phyloP scores from a whole-genome alignment of 1,284 basidiomycete genomes.

The Melanopsichium pennsylvanicum region DNA sequence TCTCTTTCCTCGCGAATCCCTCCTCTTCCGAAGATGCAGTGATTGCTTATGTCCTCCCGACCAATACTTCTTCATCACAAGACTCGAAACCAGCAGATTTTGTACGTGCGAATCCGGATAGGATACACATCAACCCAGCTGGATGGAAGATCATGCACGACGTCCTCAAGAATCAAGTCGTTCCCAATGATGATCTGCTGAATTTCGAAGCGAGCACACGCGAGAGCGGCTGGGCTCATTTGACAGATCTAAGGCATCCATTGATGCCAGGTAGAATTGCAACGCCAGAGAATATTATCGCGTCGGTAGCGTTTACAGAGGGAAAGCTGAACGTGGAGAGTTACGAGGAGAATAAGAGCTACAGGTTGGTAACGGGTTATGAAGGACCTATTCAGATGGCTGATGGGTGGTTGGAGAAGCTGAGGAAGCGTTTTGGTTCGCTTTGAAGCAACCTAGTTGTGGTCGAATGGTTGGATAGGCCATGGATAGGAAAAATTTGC shows the following conservation, averaged over 20 bases:
- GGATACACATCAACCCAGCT: conserved; percentile 43
- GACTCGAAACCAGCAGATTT: conserved; percentile 31
- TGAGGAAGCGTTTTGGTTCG: conserved; percentile 26
- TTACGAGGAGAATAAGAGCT: conserved; percentile 59
- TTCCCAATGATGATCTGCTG: conserved; percentile 53
- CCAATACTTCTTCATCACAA: conserved; percentile 15
- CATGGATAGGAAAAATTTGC: too few species aligned
- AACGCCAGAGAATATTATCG: conserved; percentile 61
- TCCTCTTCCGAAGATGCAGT: conserved; percentile 16
- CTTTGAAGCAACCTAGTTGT: conserved; percentile 3
- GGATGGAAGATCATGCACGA: conserved; percentile 57
- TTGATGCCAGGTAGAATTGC: conserved; percentile 62
- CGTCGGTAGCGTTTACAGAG: conserved; percentile 58
- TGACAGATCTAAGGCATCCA: conserved; percentile 53
- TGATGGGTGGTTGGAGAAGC: conserved; percentile 37
- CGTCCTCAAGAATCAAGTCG: conserved; percentile 49
- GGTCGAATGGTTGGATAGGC: too few species aligned
- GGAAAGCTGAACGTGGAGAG: conserved; percentile 44
- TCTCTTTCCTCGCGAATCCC: conserved; percentile 39
- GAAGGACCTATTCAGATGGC: conserved; percentile 58
- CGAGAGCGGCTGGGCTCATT: conserved; percentile 60
- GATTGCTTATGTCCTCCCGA: conserved; percentile 39
- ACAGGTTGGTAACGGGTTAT: conserved; percentile 55
- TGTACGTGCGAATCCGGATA: conserved; percentile 48
- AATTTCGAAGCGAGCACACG: conserved; percentile 56